Evolutionary conservation across 768 basidiomycete genomes (phyloP).

Genomic region (Strobilomyces confusus): DNA sequence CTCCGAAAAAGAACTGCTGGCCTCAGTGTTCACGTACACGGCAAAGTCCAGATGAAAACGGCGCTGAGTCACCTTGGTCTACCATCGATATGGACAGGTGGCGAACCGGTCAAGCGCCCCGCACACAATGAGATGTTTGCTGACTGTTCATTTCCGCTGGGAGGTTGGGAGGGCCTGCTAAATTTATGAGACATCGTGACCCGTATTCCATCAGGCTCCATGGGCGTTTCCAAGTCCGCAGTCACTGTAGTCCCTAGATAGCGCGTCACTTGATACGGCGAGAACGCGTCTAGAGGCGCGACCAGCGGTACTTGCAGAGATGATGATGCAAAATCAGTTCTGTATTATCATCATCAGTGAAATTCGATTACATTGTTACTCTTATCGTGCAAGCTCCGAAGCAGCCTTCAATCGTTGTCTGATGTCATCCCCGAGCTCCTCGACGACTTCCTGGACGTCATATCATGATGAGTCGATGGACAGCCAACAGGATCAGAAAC

Average conservation of each 20-base stretch:
- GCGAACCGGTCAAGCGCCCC: not conserved
- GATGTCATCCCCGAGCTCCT: conserved; percentile 49
- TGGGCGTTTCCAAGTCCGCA: conserved; percentile 8
- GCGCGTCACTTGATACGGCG: conserved; percentile 16
- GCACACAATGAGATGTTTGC: not conserved
- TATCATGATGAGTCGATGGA: conserved; percentile 4
- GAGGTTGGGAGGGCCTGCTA: conserved; percentile 6
- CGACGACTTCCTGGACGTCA: conserved; percentile 47
- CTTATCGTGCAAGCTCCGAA: conserved; percentile 23
- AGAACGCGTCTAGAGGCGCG: conserved; percentile 6
- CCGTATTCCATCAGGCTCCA: conserved; percentile 7
- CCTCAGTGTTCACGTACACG: not conserved
- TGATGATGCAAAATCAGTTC: conserved; percentile 2
- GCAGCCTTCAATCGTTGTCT: conserved; percentile 31
- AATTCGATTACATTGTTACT: conserved; percentile 16
- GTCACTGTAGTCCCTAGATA: conserved; percentile 1
- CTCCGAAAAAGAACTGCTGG: not conserved
- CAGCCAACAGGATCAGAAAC: conserved; percentile 11
- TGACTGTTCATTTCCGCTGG: conserved; percentile 15
- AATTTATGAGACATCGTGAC: conserved; percentile 5
- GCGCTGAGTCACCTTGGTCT: not conserved
- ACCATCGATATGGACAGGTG: not conserved
- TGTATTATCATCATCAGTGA: conserved; percentile 19
- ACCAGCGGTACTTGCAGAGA: conserved; percentile 2
- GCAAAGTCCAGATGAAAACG: not conserved